These are phyloP conservation scores for Globisporangium middletonii DNA, from an alignment of 352 stramenopile species.

Conservation along the genomic window DNA sequence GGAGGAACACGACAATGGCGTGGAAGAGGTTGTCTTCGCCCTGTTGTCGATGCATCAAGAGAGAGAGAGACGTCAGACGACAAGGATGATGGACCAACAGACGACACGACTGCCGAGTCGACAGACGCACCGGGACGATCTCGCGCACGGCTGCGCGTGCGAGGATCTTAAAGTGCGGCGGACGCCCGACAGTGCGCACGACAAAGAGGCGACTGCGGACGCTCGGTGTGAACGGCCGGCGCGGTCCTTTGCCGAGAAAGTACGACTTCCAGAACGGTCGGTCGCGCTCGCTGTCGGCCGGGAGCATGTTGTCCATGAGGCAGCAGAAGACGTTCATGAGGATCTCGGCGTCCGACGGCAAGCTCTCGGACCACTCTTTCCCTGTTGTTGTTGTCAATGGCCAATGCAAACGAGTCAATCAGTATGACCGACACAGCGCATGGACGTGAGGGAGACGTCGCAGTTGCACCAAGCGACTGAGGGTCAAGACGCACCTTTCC, in stretches of 20 bases:
- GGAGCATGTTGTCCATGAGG: slow-evolving; percentile 85
- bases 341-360: slow-evolving; percentile 80
- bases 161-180: slow-evolving; percentile 82
- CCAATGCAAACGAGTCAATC: background rate
- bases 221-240: slow-evolving; percentile 61
- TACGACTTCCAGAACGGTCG: slow-evolving; percentile 82
- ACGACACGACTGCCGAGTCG: background rate
- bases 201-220: slow-evolving; percentile 73
- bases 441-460: background rate
- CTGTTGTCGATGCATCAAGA: slow-evolving; percentile 16
- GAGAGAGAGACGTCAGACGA: background rate
- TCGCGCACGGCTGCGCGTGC: slow-evolving; percentile 70
- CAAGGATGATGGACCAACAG: background rate
- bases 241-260: slow-evolving; percentile 67
- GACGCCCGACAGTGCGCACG: slow-evolving; percentile 65
- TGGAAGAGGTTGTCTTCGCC: slow-evolving; percentile 84
- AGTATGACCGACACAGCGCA: background rate
- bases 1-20: slow-evolving; percentile 77
- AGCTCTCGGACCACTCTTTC: slow-evolving; percentile 74
- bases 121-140: slow-evolving; percentile 62
- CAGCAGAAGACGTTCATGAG: slow-evolving; percentile 87
- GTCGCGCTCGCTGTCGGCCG: slow-evolving; percentile 66
- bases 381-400: slow-evolving; percentile 13
- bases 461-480: background rate
- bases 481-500: slow-evolving; percentile 37